Percentiles rank a stretch among this genome's conserved stretches.
Evolutionary conservation across 345 rosid genomes (phyloP).

Genomic region (Hibiscus mutabilis): DNA sequence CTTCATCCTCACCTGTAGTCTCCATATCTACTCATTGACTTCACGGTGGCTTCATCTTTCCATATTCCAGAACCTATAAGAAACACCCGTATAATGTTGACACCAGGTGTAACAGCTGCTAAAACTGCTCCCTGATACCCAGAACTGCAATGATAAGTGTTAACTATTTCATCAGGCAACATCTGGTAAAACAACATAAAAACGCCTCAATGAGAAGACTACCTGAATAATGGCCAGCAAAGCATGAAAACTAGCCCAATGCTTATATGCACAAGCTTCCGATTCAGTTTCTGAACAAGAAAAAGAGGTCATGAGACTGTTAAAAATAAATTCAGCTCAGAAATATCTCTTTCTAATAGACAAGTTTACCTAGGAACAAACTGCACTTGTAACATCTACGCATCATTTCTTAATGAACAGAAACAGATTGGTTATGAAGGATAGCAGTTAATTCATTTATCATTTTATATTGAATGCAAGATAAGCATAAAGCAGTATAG

Average conservation of each 20-base stretch:
- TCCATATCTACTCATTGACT: conserved; percentile 95
- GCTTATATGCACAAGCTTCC: conserved; percentile 89
- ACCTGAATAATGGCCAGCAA: conserved; percentile 85
- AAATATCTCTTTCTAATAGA: not conserved
- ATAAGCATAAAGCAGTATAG: not conserved
- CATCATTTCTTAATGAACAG: not conserved
- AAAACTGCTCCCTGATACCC: conserved; percentile 70
- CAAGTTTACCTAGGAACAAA: not conserved
- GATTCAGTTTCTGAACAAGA: conserved; percentile 48
- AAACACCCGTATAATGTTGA: conserved; percentile 65
- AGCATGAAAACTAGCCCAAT: conserved; percentile 84
- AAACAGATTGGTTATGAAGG: not conserved
- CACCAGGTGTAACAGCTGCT: conserved; percentile 62
- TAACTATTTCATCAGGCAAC: conserved; percentile 9
- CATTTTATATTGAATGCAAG: not conserved
- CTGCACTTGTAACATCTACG: not conserved
- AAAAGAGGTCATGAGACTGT: conserved; percentile 10
- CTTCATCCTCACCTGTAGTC: conserved; percentile 53
- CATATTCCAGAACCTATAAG: conserved; percentile 67
- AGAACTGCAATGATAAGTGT: conserved; percentile 43
- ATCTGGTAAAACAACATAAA: not conserved
- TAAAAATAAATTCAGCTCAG: not conserved
- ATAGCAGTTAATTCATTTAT: not conserved
- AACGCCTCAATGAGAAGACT: conserved; percentile 13
- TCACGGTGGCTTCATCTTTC: conserved; percentile 80